Base-by-base conservation (phyloP, 345 rosid species). In the Litchi chinensis region DNA sequence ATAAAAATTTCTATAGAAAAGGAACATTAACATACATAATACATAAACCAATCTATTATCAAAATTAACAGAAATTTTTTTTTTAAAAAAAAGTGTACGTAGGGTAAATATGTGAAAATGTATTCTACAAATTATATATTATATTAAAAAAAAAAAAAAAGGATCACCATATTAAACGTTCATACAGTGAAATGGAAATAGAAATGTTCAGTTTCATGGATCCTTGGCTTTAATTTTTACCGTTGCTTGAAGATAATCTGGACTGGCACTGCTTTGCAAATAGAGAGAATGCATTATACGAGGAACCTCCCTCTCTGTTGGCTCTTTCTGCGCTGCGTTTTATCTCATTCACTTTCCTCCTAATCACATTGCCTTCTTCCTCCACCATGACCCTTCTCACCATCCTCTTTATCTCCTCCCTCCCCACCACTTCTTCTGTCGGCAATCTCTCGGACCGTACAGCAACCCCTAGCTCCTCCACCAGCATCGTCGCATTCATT, bases 401-500 rank as follows among this genome's bases (percentile, higher is more conserved):
- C 80, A 81, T 16, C 60, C 39, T 69, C 73, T 78, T 79, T 39
- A 91, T 88, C 84, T 88, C 91, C 76, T 84, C 85, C 65, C 89
- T 87, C 13, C 81, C 72, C 12, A 88, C 83, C 5, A 78, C 80
- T 15, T 70, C 75, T 56, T 52, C 69, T 2, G 80, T 28, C 1
- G 79, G 77, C 76, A 7, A 32, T 32, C 26, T 48, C 74, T 76
- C 81, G 13, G 89, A 76, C 26, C 86, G 76, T 2, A 89, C 59
- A 0, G 90, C 92, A 52, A 86, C 83, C 2, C 84, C 82, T 0
- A 93, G 68, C 71, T 89, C 95, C 44, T 88, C 93, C 4, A 43
- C 67, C 1, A 92, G 82, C 77, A 89, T 3, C 2, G 91, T 73
- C 0, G 91, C 90, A 6, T 87, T 91, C 89, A 89, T 81, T 28